These are phyloP conservation scores for cucumber (Cucumis sativus) DNA, from an alignment of 306 rosid species.

Conservation along the genomic window Cucumber_9930_V3 NC_026655.2:25161001-25161500, in stretches of 20 bases:
- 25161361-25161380: conserved; percentile 92
- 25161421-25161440: conserved; percentile 76
- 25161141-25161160: conserved; percentile 76
- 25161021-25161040: conserved; percentile 38
- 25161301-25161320: conserved; percentile 84
- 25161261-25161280: conserved; percentile 72
- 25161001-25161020: conserved; percentile 80
- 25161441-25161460: conserved; percentile 82
- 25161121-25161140: conserved; percentile 54
- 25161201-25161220: conserved; percentile 94
- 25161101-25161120: conserved; percentile 63
- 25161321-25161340: conserved; percentile 77
- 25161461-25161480: conserved; percentile 56
- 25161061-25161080: conserved; percentile 79
- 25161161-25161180: conserved; percentile 74
- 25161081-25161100: conserved; percentile 91
- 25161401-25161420: conserved; percentile 56
- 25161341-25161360: conserved; percentile 76
- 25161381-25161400: conserved; percentile 70
- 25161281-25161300: conserved; percentile 82
- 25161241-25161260: conserved; percentile 67
- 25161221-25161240: conserved; percentile 72
- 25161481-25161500: conserved; percentile 51
- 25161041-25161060: conserved; percentile 74
- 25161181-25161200: conserved; percentile 84